phyloP scores from a whole-genome alignment of 2,329 filamentous ascomycete species.

The Xylaria digitata region DNA sequence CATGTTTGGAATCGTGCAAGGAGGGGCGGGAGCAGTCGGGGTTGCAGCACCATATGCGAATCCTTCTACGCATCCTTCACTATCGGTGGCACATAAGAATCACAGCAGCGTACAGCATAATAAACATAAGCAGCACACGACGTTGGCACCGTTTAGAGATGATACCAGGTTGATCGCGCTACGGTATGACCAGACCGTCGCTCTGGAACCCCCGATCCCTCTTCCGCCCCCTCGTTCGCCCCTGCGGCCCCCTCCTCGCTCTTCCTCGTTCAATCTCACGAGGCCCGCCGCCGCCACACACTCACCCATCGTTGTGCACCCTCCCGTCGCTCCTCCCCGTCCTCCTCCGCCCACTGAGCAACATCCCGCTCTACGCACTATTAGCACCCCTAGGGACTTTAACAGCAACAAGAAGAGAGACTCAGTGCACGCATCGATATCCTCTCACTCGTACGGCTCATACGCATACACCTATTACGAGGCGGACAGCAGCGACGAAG shows the following conservation, averaged over 20 bases:
- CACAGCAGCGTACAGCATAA: constrained; percentile 56
- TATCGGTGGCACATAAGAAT: constrained; percentile 42
- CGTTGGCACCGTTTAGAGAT: constrained; percentile 57
- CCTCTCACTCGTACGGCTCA: constrained; percentile 44
- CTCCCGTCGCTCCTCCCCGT: constrained; percentile 50
- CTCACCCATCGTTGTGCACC: constrained; percentile 36
- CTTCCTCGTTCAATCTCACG: constrained; percentile 47
- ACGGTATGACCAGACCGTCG: constrained; percentile 70
- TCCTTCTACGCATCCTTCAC: constrained; percentile 46
- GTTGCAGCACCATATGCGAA: constrained; percentile 31
- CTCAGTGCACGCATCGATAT: constrained; percentile 63
- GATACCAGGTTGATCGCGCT: constrained; percentile 64
- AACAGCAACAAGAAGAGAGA: constrained; percentile 64
- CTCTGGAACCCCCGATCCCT: constrained; percentile 68
- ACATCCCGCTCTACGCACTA: constrained; percentile 63
- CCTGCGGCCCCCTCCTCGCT: constrained; percentile 48
- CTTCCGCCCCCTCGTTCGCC: constrained; percentile 58
- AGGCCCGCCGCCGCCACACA: constrained; percentile 16
- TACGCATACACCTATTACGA: constrained; percentile 46
- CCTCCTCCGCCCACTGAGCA: constrained; percentile 61
- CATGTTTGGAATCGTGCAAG: constrained; percentile 36
- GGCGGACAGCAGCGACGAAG: constrained; percentile 53
- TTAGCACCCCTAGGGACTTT: constrained; percentile 45
- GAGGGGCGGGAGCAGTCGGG: constrained; percentile 28
- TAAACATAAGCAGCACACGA: constrained; percentile 48